Evolutionary conservation across 495 filamentous ascomycete species (phyloP).

Genomic region (Staphylotrichum tortipilum): DNA sequence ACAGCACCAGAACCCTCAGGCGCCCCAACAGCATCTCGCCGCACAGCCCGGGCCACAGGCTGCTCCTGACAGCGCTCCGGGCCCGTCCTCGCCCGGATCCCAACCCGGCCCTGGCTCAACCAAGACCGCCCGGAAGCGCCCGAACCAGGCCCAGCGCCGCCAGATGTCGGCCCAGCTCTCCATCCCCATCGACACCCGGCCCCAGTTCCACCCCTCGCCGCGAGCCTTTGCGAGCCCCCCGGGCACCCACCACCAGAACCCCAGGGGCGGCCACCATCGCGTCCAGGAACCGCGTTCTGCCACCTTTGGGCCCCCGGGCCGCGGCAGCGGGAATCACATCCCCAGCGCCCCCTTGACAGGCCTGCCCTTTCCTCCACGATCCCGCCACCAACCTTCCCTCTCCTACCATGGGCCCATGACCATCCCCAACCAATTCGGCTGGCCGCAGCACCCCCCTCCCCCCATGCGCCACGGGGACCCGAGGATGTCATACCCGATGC

Average conservation of each 20-base stretch:
- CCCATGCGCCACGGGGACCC: conserved; percentile 7
- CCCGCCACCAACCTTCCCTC: conserved; percentile 24
- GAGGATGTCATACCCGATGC: not conserved
- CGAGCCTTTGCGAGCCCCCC: conserved; percentile 8
- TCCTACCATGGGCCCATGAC: conserved; percentile 23
- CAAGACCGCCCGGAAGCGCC: conserved; percentile 34
- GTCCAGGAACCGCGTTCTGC: conserved; percentile 18
- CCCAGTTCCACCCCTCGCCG: conserved; percentile 14
- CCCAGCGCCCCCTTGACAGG: conserved; percentile 1
- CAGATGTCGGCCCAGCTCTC: conserved; percentile 45
- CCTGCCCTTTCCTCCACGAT: conserved; percentile 2
- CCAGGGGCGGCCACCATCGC: conserved; percentile 13
- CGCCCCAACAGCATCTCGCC: not conserved
- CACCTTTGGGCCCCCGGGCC: conserved; percentile 16
- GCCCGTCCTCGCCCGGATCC: not conserved
- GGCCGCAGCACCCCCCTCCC: conserved; percentile 20
- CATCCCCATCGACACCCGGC: conserved; percentile 40
- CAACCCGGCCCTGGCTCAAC: not conserved
- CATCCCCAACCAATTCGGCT: conserved; percentile 11
- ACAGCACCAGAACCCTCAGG: not conserved
- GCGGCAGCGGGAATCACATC: conserved; percentile 5
- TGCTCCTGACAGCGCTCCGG: too few species aligned
- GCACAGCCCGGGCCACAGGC: not conserved
- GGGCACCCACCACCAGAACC: conserved; percentile 13
- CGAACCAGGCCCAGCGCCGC: conserved; percentile 48